A percentile compares a stretch with the other conserved stretches of the same genome.
Conservation (phyloP, 179 eudicot genomes). For the Spinacia oleracea region DNA sequence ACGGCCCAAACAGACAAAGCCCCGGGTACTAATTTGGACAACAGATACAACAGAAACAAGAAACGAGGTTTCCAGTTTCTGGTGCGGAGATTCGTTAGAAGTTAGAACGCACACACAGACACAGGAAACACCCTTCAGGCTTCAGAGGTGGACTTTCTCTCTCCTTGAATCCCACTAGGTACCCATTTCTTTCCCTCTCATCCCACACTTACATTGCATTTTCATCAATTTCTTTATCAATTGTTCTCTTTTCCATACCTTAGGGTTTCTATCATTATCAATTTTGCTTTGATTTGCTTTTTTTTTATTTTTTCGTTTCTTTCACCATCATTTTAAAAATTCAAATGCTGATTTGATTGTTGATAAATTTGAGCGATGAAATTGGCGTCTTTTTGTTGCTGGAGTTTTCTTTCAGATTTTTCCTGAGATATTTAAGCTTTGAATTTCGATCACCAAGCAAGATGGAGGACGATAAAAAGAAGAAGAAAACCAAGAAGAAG, state of each 20-base stretch:
- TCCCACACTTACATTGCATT: neutral
- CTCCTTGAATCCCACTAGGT: neutral
- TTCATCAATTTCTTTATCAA: neutral
- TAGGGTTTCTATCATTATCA: neutral
- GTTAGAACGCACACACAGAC: slow-evolving; percentile 3
- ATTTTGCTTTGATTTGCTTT: too few species aligned
- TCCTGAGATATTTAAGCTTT: slow-evolving; percentile 3
- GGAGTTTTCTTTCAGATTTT: slow-evolving; percentile 2
- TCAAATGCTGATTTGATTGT: too few species aligned
- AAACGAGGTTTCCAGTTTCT: too few species aligned
- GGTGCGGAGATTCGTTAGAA: neutral
- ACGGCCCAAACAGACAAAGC: too few species aligned
- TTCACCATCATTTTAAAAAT: too few species aligned
- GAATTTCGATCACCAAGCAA: slow-evolving; percentile 7
- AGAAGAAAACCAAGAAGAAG: slow-evolving; percentile 64
- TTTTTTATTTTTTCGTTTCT: neutral
- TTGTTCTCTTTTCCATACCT: neutral
- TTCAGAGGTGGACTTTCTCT: neutral
- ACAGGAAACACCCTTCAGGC: too few species aligned
- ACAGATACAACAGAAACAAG: too few species aligned
- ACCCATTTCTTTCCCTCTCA: neutral
- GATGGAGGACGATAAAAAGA: slow-evolving; percentile 61
- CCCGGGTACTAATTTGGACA: too few species aligned
- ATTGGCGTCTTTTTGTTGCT: neutral
- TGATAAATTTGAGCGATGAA: too few species aligned